These are phyloP conservation scores for Puccinia hordei DNA, from an alignment of 1,284 basidiomycete species.

Conservation along the genomic window DNA sequence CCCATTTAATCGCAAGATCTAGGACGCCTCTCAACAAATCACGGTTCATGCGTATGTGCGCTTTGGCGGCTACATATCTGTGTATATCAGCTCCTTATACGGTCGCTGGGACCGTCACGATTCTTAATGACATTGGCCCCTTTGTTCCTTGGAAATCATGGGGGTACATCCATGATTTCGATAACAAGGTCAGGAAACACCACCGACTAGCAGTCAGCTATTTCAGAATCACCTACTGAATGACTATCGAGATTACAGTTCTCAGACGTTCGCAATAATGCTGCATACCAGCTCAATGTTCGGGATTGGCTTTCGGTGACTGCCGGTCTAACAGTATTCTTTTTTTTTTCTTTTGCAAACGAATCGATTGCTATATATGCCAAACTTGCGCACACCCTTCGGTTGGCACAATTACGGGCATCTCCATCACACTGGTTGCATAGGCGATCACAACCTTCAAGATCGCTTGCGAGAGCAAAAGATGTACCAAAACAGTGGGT, in stretches of 20 bases:
- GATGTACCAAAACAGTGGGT: constrained; percentile 4
- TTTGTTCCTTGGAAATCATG: constrained; percentile 46
- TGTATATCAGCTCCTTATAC: constrained; percentile 39
- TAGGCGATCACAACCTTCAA: neutral
- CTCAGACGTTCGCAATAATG: constrained; percentile 23
- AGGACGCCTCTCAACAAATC: constrained; percentile 22
- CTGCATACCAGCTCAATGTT: constrained; percentile 23
- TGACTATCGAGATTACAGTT: neutral
- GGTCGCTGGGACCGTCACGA: constrained; percentile 14
- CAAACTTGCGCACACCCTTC: neutral
- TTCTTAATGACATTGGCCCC: constrained; percentile 25
- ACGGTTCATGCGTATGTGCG: constrained; percentile 44
- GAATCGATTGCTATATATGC: constrained; percentile 37
- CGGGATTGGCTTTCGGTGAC: constrained; percentile 28
- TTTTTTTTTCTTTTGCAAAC: constrained; percentile 45
- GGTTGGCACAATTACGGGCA: neutral
- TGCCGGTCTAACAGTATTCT: constrained; percentile 33
- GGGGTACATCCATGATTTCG: constrained; percentile 28
- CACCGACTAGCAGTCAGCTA: no score
- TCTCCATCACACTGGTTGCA: neutral
- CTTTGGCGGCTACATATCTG: constrained; percentile 31
- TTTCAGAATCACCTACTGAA: neutral
- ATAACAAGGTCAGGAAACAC: constrained; percentile 26
- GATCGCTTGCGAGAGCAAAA: neutral
- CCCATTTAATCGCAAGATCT: constrained; percentile 28